phyloP scores from a whole-genome alignment of 768 basidiomycete species.

The Suillus variegatus region DNA sequence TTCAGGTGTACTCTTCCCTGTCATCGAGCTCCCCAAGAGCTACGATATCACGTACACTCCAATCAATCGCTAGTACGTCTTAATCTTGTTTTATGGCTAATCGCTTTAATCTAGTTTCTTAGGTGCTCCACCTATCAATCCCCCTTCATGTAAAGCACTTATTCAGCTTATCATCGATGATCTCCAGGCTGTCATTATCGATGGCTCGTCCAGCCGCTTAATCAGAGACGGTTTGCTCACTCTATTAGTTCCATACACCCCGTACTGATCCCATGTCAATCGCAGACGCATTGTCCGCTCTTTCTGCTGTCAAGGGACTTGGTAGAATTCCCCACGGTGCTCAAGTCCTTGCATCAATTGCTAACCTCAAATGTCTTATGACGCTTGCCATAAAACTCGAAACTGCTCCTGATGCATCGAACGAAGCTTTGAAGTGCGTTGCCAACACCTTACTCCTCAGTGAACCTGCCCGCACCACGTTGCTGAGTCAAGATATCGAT shows the following conservation, averaged over 20 bases:
- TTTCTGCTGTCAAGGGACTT: conserved; percentile 73
- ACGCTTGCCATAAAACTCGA: conserved; percentile 52
- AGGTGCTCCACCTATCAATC: conserved; percentile 40
- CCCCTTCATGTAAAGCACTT: conserved; percentile 50
- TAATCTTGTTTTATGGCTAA: background rate
- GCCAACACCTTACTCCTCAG: conserved; percentile 80
- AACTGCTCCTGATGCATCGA: conserved; percentile 57
- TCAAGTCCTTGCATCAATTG: conserved; percentile 50
- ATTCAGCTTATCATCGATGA: conserved; percentile 63
- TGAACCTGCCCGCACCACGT: conserved; percentile 58
- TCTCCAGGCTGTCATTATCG: conserved; percentile 40
- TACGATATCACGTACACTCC: conserved; percentile 49
- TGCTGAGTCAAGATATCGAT: conserved; percentile 58
- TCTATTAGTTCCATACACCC: background rate
- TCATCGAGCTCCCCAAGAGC: conserved; percentile 46
- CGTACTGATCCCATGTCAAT: background rate
- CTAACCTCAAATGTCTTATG: conserved; percentile 61
- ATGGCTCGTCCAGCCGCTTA: conserved; percentile 49
- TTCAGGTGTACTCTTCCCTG: conserved; percentile 27
- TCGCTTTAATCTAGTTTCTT: background rate
- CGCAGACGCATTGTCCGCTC: conserved; percentile 66
- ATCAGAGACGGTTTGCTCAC: conserved; percentile 52
- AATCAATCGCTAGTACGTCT: conserved; percentile 50
- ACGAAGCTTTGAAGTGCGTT: conserved; percentile 72
- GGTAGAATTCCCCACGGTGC: conserved; percentile 74